Base-by-base conservation (phyloP, 768 basidiomycete species). In the Sistotremastrum niveocremeum region DNA sequence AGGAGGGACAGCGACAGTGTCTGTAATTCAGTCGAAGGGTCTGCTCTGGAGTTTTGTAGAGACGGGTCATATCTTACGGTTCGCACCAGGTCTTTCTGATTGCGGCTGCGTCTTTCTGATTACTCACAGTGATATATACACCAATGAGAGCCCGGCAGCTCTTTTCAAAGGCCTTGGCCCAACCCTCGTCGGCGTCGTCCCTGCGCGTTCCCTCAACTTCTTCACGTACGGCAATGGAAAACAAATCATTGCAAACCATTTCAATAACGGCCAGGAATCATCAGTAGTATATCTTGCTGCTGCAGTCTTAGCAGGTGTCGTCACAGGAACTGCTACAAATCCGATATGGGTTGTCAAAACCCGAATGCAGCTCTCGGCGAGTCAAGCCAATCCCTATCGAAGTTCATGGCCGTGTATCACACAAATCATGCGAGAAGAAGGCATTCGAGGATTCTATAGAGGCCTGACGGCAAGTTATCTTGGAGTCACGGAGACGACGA, bases 341-440 rank as follows among this genome's bases (percentile, higher is more conserved):
- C 95, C 95, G 0, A 94, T 99, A 29, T 99, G 95, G 95, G 95
- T 99, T 41, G 89, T 99, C 50, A 99, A 98, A 63, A 99, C 95
- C 39, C 81, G 94, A 5, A 56, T 99, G 45, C 95, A 99, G 58
- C 76, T 99, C 10, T 66, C 64, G 3, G 62, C 68, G n/a, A 9
- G 37, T 30, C 41, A 32, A 35, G 49, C 49, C 11, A 59, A 62
- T 8, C 57, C 66, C 3, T 75, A 2, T 75, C 77, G 0, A 74
- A 73, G 10, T 81, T 79, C 46, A 20, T 71, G 67, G 64, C 51
- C 59, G 7, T 79, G 74, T 56, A 84, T 90, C 37, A 74, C 70
- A 56, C 65, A 79, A 53, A 95, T 99, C 45, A 60, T 84, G 53
- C 68, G 76, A 39, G 73, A 84, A 46, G 88, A 95, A 58, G 94